Evolutionary conservation across 345 rosid genomes (phyloP).

Genomic region (Sisymbrium altissimum): DNA sequence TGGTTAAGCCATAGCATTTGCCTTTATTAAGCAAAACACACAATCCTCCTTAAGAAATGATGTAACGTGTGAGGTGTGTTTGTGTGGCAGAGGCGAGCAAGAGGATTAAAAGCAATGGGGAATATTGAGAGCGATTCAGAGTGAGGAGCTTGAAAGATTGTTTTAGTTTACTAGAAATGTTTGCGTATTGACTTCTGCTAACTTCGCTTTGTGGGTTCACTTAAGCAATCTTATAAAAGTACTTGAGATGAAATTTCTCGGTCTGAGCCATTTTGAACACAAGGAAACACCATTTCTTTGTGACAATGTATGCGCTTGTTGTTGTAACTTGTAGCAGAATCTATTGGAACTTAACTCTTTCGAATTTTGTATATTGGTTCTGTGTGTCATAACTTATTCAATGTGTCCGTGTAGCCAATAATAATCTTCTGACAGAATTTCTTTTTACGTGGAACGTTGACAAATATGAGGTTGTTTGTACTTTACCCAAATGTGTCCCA

Average conservation of each 20-base stretch:
- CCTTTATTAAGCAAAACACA: not conserved
- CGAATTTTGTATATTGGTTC: not conserved
- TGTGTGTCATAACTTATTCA: not conserved
- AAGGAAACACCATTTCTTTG: not conserved
- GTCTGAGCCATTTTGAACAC: slow-evolving; percentile 3
- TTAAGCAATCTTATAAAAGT: not conserved
- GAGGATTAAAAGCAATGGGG: slow-evolving; percentile 67
- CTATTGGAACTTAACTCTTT: not conserved
- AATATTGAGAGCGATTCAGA: slow-evolving; percentile 58
- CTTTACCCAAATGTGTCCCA: not conserved
- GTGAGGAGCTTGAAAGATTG: slow-evolving; percentile 1
- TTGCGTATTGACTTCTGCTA: slow-evolving; percentile 9
- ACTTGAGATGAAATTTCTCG: not conserved
- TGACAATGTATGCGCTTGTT: not conserved
- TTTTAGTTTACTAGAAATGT: not conserved
- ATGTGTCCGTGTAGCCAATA: not conserved
- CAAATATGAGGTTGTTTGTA: not conserved
- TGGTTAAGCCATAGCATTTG: not conserved
- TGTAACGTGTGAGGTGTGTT: not conserved
- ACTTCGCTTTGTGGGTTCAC: not conserved
- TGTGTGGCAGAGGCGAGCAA: slow-evolving; percentile 44
- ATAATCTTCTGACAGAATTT: not conserved
- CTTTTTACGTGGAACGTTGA: not conserved
- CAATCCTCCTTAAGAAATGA: not conserved
- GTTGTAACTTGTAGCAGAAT: slow-evolving; percentile 17